These are phyloP conservation scores for Fusarium veterinarium DNA, from an alignment of 2,329 filamentous ascomycete genomes.

Conservation along the genomic window DNA sequence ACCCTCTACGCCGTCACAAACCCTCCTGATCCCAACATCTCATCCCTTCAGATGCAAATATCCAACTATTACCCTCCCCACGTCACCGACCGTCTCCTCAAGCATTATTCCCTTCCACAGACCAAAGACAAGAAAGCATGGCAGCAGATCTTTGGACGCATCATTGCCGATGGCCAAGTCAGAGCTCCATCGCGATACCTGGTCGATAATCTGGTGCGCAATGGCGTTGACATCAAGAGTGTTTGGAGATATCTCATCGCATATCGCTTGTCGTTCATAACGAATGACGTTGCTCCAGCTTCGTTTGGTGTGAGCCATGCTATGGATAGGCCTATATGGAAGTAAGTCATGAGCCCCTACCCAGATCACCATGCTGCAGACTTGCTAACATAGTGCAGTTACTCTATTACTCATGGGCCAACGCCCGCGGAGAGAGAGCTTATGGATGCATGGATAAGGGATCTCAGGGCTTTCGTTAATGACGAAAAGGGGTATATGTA, in stretches of 20 bases:
- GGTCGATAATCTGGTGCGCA: constrained; percentile 3
- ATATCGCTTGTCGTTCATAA: constrained; percentile 3
- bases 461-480: background rate
- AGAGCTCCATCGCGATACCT: constrained; percentile 13
- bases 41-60: background rate
- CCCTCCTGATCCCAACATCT: background rate
- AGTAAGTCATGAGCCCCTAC: background rate
- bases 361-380: fast-evolving
- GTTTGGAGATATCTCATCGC: constrained; percentile 20
- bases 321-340: constrained; percentile 20
- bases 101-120: background rate
- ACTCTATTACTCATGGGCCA: constrained; percentile 1
- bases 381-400: background rate
- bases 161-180: constrained; percentile 9
- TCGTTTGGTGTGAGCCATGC: constrained; percentile 18
- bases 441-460: background rate
- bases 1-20: constrained; percentile 17
- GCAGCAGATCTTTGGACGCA: constrained; percentile 7
- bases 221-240: background rate
- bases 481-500: background rate
- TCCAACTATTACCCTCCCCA: constrained; percentile 2
- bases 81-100: constrained; percentile 7
- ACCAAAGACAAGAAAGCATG: background rate
- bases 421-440: background rate
- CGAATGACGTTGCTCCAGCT: background rate